Percentiles rank a stretch among this genome's conserved stretches.
Conservation (phyloP, 1,139 yeast species). For the Candida smagusa region DNA sequence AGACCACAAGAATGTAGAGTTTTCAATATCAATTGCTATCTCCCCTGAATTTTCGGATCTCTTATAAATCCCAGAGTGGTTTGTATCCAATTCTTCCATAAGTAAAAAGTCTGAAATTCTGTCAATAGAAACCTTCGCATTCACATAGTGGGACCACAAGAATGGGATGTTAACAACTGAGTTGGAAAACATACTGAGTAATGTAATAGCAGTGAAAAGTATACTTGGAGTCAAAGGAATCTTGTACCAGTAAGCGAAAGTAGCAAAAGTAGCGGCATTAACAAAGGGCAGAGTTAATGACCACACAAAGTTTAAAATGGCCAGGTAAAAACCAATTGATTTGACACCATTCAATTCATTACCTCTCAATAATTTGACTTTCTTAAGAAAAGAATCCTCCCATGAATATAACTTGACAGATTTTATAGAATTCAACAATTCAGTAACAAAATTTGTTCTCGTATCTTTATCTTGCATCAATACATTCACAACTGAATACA, state of each 20-base stretch:
- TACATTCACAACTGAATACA: slow-evolving; percentile 21
- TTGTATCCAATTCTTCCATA: slow-evolving; percentile 32
- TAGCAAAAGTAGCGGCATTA: slow-evolving; percentile 30
- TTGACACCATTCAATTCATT: slow-evolving; percentile 29
- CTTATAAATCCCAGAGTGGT: slow-evolving; percentile 13
- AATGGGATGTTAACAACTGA: slow-evolving; percentile 35
- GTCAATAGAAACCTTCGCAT: slow-evolving; percentile 30
- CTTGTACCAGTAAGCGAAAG: slow-evolving; percentile 23
- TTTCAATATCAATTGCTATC: slow-evolving; percentile 9
- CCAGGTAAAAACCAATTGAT: slow-evolving; percentile 30
- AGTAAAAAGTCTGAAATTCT: slow-evolving; percentile 31
- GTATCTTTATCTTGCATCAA: slow-evolving; percentile 33
- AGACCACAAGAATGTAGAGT: slow-evolving; percentile 14
- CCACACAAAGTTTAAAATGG: slow-evolving; percentile 35
- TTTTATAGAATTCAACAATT: slow-evolving; percentile 38
- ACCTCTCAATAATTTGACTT: slow-evolving; percentile 32
- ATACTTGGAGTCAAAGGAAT: slow-evolving; percentile 33
- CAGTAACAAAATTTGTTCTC: slow-evolving; percentile 37
- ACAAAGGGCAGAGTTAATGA: slow-evolving; percentile 35
- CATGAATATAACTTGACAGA: slow-evolving; percentile 40
- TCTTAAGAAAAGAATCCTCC: slow-evolving; percentile 38
- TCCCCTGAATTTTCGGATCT: slow-evolving; percentile 12
- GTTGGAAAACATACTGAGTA: slow-evolving; percentile 33
- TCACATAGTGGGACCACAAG: slow-evolving; percentile 26
- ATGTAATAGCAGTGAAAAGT: slow-evolving; percentile 38